Conservation (phyloP, 306 rosid genomes). For the Cucurbita maxima region DNA sequence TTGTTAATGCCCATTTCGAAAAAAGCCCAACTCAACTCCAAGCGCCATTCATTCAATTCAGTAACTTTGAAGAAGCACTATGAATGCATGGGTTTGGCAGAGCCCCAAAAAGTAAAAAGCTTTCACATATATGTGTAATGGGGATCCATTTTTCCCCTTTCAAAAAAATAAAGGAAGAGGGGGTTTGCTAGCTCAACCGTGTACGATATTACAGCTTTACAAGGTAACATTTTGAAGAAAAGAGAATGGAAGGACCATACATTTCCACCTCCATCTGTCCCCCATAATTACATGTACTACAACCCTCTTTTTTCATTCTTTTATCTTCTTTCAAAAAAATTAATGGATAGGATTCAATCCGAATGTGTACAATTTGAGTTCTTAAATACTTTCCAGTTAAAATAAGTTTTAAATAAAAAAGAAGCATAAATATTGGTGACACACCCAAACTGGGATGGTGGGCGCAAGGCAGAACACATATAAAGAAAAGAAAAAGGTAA, state of each 20-base stretch:
- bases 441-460: too few species aligned
- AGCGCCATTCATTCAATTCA: not conserved
- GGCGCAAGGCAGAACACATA: too few species aligned
- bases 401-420: too few species aligned
- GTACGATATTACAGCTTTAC: not conserved
- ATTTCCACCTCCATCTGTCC: constrained; percentile 6
- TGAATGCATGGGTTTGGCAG: not conserved
- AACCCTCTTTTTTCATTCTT: not conserved
- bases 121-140: not conserved
- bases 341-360: not conserved
- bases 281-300: not conserved
- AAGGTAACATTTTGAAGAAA: constrained; percentile 3
- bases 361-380: not conserved
- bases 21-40: not conserved
- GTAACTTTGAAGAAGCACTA: not conserved
- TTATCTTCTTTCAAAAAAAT: not conserved
- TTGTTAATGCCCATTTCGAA: not conserved
- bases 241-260: constrained; percentile 5
- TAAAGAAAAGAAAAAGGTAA: not conserved
- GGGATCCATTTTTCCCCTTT: not conserved
- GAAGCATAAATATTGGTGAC: too few species aligned
- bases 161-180: not conserved
- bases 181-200: not conserved
- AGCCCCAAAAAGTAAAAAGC: not conserved
- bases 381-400: not conserved